Evolutionary conservation across 2,329 filamentous ascomycete species (phyloP).

Genomic region (Colletotrichum sp.): DNA sequence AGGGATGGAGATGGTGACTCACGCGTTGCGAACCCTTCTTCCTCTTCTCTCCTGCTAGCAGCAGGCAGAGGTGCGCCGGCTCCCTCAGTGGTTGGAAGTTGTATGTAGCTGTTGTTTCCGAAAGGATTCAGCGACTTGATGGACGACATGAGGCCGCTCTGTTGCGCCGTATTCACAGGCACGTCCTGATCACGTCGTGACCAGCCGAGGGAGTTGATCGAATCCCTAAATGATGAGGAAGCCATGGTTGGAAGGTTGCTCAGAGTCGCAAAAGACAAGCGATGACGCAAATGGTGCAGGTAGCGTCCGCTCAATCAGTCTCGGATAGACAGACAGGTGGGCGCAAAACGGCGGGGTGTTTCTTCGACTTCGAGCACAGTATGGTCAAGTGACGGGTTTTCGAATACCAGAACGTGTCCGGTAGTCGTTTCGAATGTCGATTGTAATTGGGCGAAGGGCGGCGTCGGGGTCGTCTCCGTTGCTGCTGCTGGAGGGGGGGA

Average conservation of each 20-base stretch:
- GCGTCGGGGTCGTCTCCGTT: background rate
- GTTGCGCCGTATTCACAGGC: slow-evolving; percentile 74
- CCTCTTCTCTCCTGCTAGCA: slow-evolving; percentile 84
- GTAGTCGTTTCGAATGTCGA: background rate
- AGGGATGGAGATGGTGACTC: slow-evolving; percentile 54
- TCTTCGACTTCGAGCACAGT: background rate
- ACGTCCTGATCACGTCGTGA: slow-evolving; percentile 81
- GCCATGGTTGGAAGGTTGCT: slow-evolving; percentile 64
- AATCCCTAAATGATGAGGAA: slow-evolving; percentile 88
- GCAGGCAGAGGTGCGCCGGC: slow-evolving; percentile 87
- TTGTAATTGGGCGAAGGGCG: background rate
- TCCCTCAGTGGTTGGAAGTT: slow-evolving; percentile 83
- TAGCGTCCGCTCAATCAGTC: background rate
- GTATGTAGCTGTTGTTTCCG: slow-evolving; percentile 83
- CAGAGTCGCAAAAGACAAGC: background rate
- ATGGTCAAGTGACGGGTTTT: slow-evolving; percentile 13
- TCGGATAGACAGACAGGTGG: background rate
- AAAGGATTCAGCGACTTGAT: slow-evolving; percentile 91
- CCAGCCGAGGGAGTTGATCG: slow-evolving; percentile 95
- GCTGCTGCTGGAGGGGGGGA: background rate
- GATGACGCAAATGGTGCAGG: background rate
- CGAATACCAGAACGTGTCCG: background rate
- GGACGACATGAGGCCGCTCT: slow-evolving; percentile 78
- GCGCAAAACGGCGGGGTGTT: background rate
- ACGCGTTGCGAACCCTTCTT: slow-evolving; percentile 95